Percentiles rank a stretch among this genome's conserved stretches.
These are phyloP conservation scores for Macrolepiota fuliginosa DNA, from an alignment of 768 basidiomycete genomes.

Conservation along the genomic window DNA sequence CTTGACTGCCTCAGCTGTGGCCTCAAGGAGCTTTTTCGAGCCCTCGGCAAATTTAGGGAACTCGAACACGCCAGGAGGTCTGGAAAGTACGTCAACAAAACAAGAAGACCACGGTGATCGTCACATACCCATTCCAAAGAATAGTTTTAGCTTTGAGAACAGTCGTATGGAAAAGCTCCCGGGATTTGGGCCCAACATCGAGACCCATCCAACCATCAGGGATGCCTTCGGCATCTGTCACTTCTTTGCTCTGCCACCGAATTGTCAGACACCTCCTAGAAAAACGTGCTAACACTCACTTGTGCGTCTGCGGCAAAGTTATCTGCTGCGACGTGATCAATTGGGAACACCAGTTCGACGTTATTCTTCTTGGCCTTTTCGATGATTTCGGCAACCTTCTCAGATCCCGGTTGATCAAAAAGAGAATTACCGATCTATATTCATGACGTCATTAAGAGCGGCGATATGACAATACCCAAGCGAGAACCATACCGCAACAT, in stretches of 20 bases:
- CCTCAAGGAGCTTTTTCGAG: conserved; percentile 80
- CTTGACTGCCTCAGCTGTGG: conserved; percentile 81
- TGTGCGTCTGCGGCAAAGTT: conserved; percentile 93
- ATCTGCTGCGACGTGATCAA: conserved; percentile 92
- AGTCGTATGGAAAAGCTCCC: conserved; percentile 72
- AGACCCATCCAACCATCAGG: conserved; percentile 95
- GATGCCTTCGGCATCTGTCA: conserved; percentile 84
- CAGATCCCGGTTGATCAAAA: conserved; percentile 85
- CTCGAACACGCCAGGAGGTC: conserved; percentile 97
- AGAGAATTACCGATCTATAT: conserved; percentile 89
- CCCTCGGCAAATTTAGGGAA: conserved; percentile 89
- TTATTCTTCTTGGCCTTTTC: conserved; percentile 91
- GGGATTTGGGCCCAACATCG: conserved; percentile 85
- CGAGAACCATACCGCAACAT: conserved; percentile 53
- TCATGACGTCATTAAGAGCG: conserved; percentile 20
- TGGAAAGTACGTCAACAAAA: conserved; percentile 25
- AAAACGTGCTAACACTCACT: conserved; percentile 35
- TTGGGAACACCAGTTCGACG: conserved; percentile 93
- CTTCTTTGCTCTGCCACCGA: conserved; percentile 56
- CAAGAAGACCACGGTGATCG: background rate
- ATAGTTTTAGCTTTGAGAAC: conserved; percentile 92
- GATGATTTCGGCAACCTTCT: conserved; percentile 80
- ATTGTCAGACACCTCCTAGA: background rate
- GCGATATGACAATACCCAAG: conserved; percentile 3
- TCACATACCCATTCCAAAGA: conserved; percentile 87